Conservation (phyloP, 1,284 basidiomycete genomes). For the Takashimella koratensis region DNA sequence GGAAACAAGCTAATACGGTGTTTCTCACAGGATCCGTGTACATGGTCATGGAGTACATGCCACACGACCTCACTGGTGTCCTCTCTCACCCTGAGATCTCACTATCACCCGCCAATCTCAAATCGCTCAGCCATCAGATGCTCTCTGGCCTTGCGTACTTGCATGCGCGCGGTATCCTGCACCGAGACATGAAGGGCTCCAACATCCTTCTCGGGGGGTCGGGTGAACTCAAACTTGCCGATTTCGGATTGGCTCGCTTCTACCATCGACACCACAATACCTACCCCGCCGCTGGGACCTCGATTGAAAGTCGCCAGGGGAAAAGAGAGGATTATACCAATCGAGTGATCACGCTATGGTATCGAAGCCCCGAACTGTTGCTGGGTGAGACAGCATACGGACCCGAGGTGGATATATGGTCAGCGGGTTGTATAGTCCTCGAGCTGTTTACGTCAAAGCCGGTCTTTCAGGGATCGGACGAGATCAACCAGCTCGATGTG, state of each 20-base stretch:
- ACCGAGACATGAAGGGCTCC: conserved; percentile 97
- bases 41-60: conserved; percentile 99
- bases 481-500: conserved; percentile 92
- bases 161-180: conserved; percentile 91
- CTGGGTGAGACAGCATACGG: conserved; percentile 97
- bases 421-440: conserved; percentile 98
- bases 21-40: conserved; percentile 73
- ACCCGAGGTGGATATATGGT: conserved; percentile 99
- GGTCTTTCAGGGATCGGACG: conserved; percentile 92
- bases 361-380: conserved; percentile 90
- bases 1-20: conserved; percentile 1
- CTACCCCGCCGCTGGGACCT: neutral
- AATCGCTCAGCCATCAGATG: conserved; percentile 94
- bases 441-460: conserved; percentile 94
- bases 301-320: neutral
- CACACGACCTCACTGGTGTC: conserved; percentile 95
- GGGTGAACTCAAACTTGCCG: conserved; percentile 91
- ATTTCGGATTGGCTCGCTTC: conserved; percentile 96
- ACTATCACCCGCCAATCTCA: conserved; percentile 83
- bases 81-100: conserved; percentile 82
- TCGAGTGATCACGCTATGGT: conserved; percentile 98
- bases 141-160: conserved; percentile 88
- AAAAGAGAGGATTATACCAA: conserved; percentile 89
- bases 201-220: conserved; percentile 93
- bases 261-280: conserved; percentile 75